These are phyloP conservation scores for Pichia sp. DNA, from an alignment of 1,139 yeast species.

Conservation along the genomic window DNA sequence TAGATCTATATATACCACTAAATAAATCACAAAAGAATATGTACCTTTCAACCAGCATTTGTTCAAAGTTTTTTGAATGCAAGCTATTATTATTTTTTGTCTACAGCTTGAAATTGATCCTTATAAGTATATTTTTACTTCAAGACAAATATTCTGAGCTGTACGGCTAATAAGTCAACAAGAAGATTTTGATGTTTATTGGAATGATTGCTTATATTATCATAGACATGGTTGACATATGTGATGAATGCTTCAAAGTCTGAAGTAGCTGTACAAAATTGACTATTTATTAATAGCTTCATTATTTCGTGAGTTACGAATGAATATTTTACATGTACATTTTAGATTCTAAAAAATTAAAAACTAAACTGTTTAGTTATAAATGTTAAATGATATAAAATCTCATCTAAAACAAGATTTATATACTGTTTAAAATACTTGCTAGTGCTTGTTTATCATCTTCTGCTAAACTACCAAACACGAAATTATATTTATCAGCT, in stretches of 20 bases:
- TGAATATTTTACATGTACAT: no score
- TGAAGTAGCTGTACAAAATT: no score
- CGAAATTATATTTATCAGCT: conserved; percentile 28
- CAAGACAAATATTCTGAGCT: no score
- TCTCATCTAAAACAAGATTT: background rate
- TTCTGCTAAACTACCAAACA: conserved; percentile 9
- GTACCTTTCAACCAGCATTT: background rate
- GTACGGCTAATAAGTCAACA: no score
- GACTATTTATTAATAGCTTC: no score
- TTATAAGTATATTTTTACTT: no score
- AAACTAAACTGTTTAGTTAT: no score
- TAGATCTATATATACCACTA: background rate
- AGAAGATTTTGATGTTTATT: background rate
- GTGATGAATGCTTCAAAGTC: background rate
- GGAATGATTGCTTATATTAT: background rate
- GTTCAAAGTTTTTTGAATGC: no score
- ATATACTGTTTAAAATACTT: conserved; percentile 8
- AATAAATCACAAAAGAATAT: background rate
- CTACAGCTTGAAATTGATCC: no score
- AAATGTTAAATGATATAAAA: background rate
- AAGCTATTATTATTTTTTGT: no score
- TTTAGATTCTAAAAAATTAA: no score
- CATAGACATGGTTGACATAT: background rate
- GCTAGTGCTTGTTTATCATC: conserved; percentile 6
- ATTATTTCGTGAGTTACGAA: no score